Base-by-base conservation (phyloP, 495 filamentous ascomycete genomes). In the Podospora conica region DNA sequence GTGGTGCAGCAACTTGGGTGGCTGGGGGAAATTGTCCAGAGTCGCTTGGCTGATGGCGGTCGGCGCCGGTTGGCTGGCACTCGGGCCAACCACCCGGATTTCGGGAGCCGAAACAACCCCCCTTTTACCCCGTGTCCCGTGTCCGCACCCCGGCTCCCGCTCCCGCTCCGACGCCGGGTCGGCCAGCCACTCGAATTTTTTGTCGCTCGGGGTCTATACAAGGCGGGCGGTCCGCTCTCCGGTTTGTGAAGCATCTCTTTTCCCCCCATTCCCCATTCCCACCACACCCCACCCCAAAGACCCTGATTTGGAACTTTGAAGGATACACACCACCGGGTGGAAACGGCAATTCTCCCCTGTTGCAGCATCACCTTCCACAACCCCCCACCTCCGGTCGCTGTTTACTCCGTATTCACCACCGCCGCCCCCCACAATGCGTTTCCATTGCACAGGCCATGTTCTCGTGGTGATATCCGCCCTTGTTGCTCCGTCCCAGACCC, bases 21-120 rank as follows among this genome's bases (percentile, higher is more conserved):
- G 65, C 60, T 67, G 65, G 65, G 53, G 61, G 6, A 64, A 63
- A n/a, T 57, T 58, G 65, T 23, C 59, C 40, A n/a, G 40, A 7
- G 29, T 33, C 40, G 60, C 33, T 58, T 29, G 61, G 61, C 61
- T 23, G 25, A 15, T 25, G 22, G 10, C 28, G 66, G 56, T 21
- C 48, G 53, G n/a, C 63, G 55, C 57, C 57, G 40, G 40, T 60
- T 27, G 40, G 12, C 22, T 40, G 54, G n/a, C 25, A 6, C 22
- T 71, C 11, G 40, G 18, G 40, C 40, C 69, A 71, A 71, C 71
- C 71, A 66, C 69, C 71, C 55, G 57, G 62, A 61, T 69, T 71
- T 68, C 61, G 54, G 61, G 61, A 53, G 61, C 21, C 61, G 40
- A 27, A 63, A 63, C 48, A 53, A 33, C 29, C n/a, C 27, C 28